phyloP scores from a whole-genome alignment of 2,329 filamentous ascomycete genomes.

The Venturia effusa region DNA sequence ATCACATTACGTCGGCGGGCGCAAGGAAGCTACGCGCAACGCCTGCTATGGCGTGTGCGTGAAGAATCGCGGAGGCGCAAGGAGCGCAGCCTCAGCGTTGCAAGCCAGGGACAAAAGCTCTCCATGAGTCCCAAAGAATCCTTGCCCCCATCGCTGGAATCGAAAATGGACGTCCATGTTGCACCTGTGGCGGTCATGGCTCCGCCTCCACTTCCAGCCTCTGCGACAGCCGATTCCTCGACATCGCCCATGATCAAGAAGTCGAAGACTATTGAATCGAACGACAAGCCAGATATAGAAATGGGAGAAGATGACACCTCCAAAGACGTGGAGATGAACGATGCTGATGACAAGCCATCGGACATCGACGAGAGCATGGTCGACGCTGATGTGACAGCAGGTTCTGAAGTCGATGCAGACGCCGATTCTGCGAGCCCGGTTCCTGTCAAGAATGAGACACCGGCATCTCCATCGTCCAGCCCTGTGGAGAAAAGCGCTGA shows the following conservation, averaged over 20 bases:
- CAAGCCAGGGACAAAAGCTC: conserved; percentile 21
- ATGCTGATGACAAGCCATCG: neutral
- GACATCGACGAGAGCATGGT: neutral
- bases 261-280: neutral
- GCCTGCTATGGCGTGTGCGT: conserved; percentile 26
- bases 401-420: neutral
- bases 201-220: conserved; percentile 8
- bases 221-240: neutral
- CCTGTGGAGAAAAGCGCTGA: neutral
- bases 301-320: conserved; percentile 32
- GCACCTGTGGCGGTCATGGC: conserved; percentile 1
- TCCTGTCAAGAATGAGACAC: conserved; percentile 1
- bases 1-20: conserved; percentile 12
- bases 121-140: conserved; percentile 25
- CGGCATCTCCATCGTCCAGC: neutral
- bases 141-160: conserved; percentile 17
- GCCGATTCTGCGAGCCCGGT: neutral
- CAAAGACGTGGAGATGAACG: neutral
- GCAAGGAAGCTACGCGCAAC: conserved; percentile 24
- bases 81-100: conserved; percentile 8
- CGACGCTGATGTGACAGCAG: neutral
- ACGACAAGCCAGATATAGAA: conserved; percentile 26
- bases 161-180: neutral
- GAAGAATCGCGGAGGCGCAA: conserved; percentile 25
- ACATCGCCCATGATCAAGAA: conserved; percentile 2